phyloP scores from a whole-genome alignment of 2,329 filamentous ascomycete genomes.

The Fusarium pseudocircinatum region DNA sequence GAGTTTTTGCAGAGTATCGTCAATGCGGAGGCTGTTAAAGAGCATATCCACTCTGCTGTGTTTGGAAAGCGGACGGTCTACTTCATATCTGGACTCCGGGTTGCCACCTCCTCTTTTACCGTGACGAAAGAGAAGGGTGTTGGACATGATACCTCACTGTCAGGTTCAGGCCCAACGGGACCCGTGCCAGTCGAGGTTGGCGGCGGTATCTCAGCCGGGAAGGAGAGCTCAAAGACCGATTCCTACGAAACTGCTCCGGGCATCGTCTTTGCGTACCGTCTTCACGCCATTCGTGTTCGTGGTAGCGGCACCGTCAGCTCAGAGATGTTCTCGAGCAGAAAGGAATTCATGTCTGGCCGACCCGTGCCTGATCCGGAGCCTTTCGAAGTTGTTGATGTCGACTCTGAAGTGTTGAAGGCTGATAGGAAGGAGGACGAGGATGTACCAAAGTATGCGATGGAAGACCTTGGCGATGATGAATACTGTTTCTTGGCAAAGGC shows the following conservation, averaged over 20 bases:
- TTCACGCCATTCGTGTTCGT: neutral
- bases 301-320: neutral
- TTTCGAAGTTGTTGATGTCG: neutral
- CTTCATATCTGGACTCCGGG: neutral
- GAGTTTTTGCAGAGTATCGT: neutral
- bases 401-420: accelerated
- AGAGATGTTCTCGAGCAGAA: neutral
- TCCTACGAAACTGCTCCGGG: neutral
- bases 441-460: neutral
- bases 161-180: neutral
- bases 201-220: neutral
- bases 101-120: accelerated
- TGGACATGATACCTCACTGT: neutral
- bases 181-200: accelerated
- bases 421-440: neutral
- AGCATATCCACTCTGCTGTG: accelerated
- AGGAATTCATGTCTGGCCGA: neutral
- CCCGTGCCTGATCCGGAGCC: neutral
- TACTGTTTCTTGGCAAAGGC: neutral
- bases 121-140: accelerated
- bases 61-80: neutral
- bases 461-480: neutral
- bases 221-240: accelerated
- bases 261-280: neutral
- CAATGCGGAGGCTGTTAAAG: accelerated